These are phyloP conservation scores for Coniochaeta sp. DNA, from an alignment of 2,329 filamentous ascomycete genomes.

Conservation along the genomic window DNA sequence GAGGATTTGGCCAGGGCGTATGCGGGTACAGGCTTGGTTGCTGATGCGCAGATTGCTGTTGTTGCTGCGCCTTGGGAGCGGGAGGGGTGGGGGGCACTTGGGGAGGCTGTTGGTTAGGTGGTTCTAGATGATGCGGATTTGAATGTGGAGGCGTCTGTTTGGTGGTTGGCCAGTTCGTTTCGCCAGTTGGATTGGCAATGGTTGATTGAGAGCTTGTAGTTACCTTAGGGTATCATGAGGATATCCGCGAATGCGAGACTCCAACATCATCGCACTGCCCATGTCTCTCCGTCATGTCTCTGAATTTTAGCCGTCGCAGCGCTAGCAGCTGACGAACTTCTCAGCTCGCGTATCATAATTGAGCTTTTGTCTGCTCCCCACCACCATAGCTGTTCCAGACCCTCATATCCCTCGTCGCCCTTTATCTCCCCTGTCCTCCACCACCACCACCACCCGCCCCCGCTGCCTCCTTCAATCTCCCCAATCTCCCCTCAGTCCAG, in stretches of 20 bases:
- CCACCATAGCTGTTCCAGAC: background rate
- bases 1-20: conserved; percentile 66
- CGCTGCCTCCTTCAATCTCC: conserved; percentile 54
- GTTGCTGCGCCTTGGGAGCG: conserved; percentile 75
- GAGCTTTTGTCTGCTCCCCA: background rate
- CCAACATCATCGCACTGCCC: no score
- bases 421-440: no score
- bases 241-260: no score
- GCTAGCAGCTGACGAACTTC: background rate
- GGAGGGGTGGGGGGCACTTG: conserved; percentile 57
- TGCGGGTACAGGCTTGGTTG: conserved; percentile 62
- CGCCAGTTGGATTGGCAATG: no score
- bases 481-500: conserved; percentile 69
- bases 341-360: background rate
- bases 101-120: conserved; percentile 21
- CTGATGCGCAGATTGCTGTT: conserved; percentile 70
- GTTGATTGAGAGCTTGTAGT: no score
- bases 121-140: background rate
- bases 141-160: no score
- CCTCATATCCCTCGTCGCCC: no score
- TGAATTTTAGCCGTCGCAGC: no score
- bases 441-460: background rate
- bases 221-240: no score
- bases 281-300: no score
- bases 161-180: background rate